These are phyloP conservation scores for Pichia sp. DNA, from an alignment of 1,139 yeast species.

Conservation along the genomic window DNA sequence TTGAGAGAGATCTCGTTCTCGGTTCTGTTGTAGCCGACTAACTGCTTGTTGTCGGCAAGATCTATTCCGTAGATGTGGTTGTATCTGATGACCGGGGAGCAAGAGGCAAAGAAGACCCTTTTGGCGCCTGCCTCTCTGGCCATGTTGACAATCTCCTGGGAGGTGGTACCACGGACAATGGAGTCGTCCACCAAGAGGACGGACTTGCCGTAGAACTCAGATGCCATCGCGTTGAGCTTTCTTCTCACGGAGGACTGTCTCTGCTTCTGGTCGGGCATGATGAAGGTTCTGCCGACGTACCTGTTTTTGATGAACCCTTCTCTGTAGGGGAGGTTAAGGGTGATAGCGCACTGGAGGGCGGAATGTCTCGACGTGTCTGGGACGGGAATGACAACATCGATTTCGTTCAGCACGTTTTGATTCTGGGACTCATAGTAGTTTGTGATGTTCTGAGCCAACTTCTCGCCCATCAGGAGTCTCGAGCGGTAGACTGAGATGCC, in stretches of 20 bases:
- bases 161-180: slow-evolving; percentile 95
- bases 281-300: slow-evolving; percentile 95
- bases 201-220: slow-evolving; percentile 79
- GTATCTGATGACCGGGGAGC: slow-evolving; percentile 94
- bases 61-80: slow-evolving; percentile 98
- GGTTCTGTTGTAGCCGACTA: slow-evolving; percentile 78
- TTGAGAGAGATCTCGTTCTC: slow-evolving; percentile 70
- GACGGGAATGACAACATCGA: slow-evolving; percentile 95
- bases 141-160: slow-evolving; percentile 94
- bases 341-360: slow-evolving; percentile 87
- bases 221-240: slow-evolving; percentile 92
- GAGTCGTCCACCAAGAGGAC: slow-evolving; percentile 96
- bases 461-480: slow-evolving; percentile 90
- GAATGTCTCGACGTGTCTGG: slow-evolving; percentile 97
- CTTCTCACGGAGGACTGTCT: slow-evolving; percentile 92
- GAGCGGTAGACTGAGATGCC: slow-evolving; percentile 93
- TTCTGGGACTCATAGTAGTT: slow-evolving; percentile 47
- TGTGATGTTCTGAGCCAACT: slow-evolving; percentile 71
- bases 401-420: slow-evolving; percentile 43
- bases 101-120: slow-evolving; percentile 89
- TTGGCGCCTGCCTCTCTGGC: slow-evolving; percentile 97
- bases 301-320: slow-evolving; percentile 97
- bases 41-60: slow-evolving; percentile 89
- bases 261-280: slow-evolving; percentile 97
- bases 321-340: slow-evolving; percentile 76